A percentile compares a stretch with the other conserved stretches of the same genome.
phyloP scores from a whole-genome alignment of 768 basidiomycete species.

The Pleurotus ostreatus region DNA sequence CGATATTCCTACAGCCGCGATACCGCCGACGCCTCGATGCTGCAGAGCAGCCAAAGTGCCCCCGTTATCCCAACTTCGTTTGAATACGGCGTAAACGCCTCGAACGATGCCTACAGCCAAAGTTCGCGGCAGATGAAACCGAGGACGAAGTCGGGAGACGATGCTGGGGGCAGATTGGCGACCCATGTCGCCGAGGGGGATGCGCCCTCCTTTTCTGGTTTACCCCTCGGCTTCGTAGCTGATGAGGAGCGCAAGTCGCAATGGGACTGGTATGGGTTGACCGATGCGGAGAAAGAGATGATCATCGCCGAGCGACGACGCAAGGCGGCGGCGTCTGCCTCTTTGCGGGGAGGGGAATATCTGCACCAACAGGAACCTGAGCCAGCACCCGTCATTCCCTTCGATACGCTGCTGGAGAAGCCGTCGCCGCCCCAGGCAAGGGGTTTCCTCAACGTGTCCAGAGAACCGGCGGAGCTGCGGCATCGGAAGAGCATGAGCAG shows the following conservation, averaged over 20 bases:
- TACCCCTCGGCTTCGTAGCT: not conserved
- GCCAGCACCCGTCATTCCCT: slow-evolving; percentile 1
- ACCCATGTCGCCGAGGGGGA: not conserved
- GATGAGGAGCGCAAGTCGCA: not conserved
- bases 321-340: not conserved
- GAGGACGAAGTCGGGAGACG: not conserved
- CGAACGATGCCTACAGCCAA: not conserved
- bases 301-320: not conserved
- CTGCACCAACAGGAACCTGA: not conserved
- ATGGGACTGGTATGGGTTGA: slow-evolving; percentile 4
- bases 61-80: not conserved
- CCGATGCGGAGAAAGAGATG: not conserved
- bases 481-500: not conserved
- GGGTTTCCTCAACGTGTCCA: too few relatives aligned
- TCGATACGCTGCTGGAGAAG: not conserved
- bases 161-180: not conserved
- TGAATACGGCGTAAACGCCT: not conserved
- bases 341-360: not conserved
- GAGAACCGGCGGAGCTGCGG: not conserved
- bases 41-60: not conserved
- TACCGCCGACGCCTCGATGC: not conserved
- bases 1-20: not conserved
- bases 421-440: not conserved
- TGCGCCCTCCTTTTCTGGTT: not conserved
- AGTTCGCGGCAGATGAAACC: not conserved